Percentiles rank a stretch among this genome's conserved stretches.
These are phyloP conservation scores for Wallacemonas collosoma DNA, from an alignment of 208 protist species.

Conservation along the genomic window DNA sequence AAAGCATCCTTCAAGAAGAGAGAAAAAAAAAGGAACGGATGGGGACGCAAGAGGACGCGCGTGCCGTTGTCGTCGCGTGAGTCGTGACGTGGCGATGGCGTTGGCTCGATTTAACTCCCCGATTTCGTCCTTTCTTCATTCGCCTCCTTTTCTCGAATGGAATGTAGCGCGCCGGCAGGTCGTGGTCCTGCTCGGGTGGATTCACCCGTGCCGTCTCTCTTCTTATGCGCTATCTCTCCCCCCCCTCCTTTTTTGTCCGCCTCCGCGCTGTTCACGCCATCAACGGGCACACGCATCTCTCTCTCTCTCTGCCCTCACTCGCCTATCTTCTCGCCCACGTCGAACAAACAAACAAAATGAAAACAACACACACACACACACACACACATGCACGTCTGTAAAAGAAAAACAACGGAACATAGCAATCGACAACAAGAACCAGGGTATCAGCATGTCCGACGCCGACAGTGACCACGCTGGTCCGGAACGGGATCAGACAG, in stretches of 20 bases:
- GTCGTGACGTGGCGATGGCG: too few relatives aligned
- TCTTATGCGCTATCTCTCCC: not conserved
- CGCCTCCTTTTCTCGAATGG: too few relatives aligned
- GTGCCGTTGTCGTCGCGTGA: too few relatives aligned
- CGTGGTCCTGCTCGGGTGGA: too few relatives aligned
- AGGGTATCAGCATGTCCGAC: not conserved
- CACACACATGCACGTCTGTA: not conserved
- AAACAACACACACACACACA: constrained; percentile 7
- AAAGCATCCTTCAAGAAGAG: not conserved
- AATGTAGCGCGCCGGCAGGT: too few relatives aligned
- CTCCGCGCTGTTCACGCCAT: not conserved
- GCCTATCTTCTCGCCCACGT: not conserved
- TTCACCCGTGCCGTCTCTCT: too few relatives aligned
- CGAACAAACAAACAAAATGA: not conserved
- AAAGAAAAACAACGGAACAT: too few relatives aligned
- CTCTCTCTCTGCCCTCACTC: constrained; percentile 1
- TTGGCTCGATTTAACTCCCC: too few relatives aligned
- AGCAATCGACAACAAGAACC: too few relatives aligned
- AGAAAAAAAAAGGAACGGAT: constrained; percentile 27
- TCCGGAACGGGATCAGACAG: not conserved
- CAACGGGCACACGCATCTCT: not conserved
- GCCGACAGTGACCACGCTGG: constrained; percentile 1
- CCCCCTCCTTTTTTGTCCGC: not conserved
- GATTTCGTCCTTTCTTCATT: too few relatives aligned
- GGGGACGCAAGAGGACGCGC: not conserved